Base-by-base conservation (phyloP, 2,329 filamentous ascomycete species). In the Pestalotiopsis sp. region DNA sequence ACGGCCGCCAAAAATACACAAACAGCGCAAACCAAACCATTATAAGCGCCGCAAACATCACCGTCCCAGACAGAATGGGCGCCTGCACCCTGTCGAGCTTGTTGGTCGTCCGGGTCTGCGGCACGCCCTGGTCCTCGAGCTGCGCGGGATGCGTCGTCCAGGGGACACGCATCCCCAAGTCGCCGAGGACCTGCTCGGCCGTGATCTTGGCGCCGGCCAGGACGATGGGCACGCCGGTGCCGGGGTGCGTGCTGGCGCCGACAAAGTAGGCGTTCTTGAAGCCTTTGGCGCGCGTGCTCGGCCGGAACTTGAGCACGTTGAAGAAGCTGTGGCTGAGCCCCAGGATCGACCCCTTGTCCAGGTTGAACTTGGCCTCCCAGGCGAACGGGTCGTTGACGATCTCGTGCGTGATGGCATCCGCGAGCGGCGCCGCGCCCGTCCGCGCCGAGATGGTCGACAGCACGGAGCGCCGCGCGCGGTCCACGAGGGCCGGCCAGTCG, bases 181-280 rank as follows among this genome's bases (percentile, higher is more conserved):
- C 81, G 5, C 72, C 75, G 27, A 85, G 73, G 20, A 85, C 80
- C 76, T 85, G 82, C 72, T 84, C 82, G 1, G 80, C 73, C 12
- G 82, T 83, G 68, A 93, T 84, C 77, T 89, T 91, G 9, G 89
- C 88, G 0, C 92, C 91, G 0, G 91, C 91, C 11, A 93, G 80
- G 31, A 91, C 90, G 68, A 94, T 92, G 3, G 92, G 92, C 23
- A 94, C 92, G 0, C 92, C 92, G 0, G 92, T 93, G 1, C 92
- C 92, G 0, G 92, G 92, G 80, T 94, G 92, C 23, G 91, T 92
- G 75, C 88, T 91, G 1, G 92, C 92, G 41, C 92, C 92, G 0
- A 93, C 92, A 75, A 94, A 93, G 75, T 93, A 93, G 27, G 90
- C 78, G 2, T 82, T 81, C 13, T 80, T 72, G 20, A 90, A 80